Base-by-base conservation (phyloP, 352 stramenopile species). In the Phytophthora ramorum region DNA sequence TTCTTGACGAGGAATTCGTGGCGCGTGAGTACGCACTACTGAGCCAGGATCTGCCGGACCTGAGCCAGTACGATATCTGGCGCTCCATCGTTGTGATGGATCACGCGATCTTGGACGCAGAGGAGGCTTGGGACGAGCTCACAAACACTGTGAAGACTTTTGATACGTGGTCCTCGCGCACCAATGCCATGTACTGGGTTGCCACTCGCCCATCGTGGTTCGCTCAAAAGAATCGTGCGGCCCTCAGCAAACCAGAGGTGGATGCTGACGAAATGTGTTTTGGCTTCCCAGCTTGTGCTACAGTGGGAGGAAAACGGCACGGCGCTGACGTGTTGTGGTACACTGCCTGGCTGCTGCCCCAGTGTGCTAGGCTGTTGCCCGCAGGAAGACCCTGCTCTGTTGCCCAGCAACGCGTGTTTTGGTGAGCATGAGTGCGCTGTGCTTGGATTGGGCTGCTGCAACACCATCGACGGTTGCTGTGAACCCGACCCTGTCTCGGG, bases 151-250 rank as follows among this genome's bases (percentile, higher is more conserved):
- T 91, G 20, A 69, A 69, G 30, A 63, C 53, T 2, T 93, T 85
- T 53, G 87, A 95, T 66, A 87, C 81, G 63, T 92, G 87, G 82
- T 91, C 88, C 45, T 92, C 84, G 20, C 74, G 66, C n/a, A 71
- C 81, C 0, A 93, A 95, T 60, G 75, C 86, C 16, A 75, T 93
- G 75, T 75, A 85, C 48, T 95, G 82, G 83, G 79, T 90, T 57
- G 86, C 84, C 0, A 93, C 86, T 44, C 77, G 84, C 5, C 83
- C 79, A 28, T 91, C 82, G 20, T 92, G 85, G 85, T 86, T 88
- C 20, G 63, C 63, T 13, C 72, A 89, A 47, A 83, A 76, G 47
- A 74, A 83, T 19, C 69, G 67, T 5, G 45, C 45, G 1, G 63
- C 49, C 12, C 48, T 83, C 26, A 79, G 68, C 24, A 44, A 69